Percentiles rank a stretch among this genome's conserved stretches.
Evolutionary conservation across 768 basidiomycete genomes (phyloP).

Genomic region (Podaxis sp.): DNA sequence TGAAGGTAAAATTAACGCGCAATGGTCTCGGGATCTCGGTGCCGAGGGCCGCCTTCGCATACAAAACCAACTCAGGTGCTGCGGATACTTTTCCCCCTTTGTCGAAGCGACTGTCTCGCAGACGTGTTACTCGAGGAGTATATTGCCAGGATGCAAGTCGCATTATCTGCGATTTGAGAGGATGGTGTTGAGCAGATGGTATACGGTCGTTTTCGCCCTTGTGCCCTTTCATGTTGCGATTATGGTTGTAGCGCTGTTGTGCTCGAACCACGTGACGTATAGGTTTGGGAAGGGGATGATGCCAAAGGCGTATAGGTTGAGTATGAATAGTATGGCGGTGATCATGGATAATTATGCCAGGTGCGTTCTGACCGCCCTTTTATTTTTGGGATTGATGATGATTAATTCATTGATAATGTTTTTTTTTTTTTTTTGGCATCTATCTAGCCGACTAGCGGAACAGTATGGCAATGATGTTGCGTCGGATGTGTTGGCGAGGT

Average conservation of each 20-base stretch:
- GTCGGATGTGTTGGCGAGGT: conserved; percentile 8
- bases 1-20: conserved; percentile 74
- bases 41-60: conserved; percentile 57
- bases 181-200: conserved; percentile 56
- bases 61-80: conserved; percentile 74
- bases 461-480: conserved; percentile 15
- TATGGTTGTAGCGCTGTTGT: conserved; percentile 62
- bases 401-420: not conserved
- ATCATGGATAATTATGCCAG: conserved; percentile 84
- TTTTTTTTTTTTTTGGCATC: not conserved
- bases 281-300: conserved; percentile 87
- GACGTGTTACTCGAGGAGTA: conserved; percentile 69
- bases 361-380: conserved; percentile 32
- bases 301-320: conserved; percentile 77
- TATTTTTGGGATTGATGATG: not conserved
- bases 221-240: conserved; percentile 64
- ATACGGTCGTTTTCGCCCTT: conserved; percentile 56
- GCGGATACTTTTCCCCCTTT: conserved; percentile 78
- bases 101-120: conserved; percentile 73
- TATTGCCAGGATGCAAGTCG: conserved; percentile 71
- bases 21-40: conserved; percentile 67
- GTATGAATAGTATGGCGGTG: conserved; percentile 68
- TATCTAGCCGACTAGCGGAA: conserved; percentile 9
- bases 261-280: conserved; percentile 82
- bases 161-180: conserved; percentile 57